phyloP scores from a whole-genome alignment of 2,329 filamentous ascomycete genomes.

The Volutella citrinella region DNA sequence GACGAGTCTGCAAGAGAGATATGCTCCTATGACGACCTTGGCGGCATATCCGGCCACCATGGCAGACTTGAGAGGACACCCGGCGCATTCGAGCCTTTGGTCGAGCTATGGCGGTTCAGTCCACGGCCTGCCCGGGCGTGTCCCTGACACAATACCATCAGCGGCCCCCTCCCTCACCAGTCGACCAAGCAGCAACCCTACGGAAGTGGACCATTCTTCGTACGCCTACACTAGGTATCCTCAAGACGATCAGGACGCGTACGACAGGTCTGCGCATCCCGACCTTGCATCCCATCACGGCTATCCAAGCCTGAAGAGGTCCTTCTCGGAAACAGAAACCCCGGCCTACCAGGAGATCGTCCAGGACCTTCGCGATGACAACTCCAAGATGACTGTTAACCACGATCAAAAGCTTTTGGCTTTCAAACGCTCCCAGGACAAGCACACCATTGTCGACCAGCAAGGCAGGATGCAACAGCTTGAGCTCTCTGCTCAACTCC shows the following conservation, averaged over 20 bases:
- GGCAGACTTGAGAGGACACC: conserved; percentile 61
- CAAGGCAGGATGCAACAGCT: conserved; percentile 59
- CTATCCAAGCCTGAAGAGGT: conserved; percentile 55
- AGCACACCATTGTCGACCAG: conserved; percentile 58
- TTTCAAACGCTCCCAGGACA: conserved; percentile 56
- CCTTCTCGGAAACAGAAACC: conserved; percentile 54
- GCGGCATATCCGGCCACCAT: conserved; percentile 59
- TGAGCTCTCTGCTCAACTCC: conserved; percentile 70
- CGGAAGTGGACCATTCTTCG: conserved; percentile 45
- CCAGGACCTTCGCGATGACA: conserved; percentile 58
- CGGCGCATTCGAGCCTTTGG: conserved; percentile 56
- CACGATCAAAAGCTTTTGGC: conserved; percentile 61
- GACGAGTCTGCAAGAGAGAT: conserved; percentile 34
- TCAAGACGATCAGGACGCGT: conserved; percentile 52
- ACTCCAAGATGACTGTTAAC: conserved; percentile 54
- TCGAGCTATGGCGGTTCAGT: conserved; percentile 54
- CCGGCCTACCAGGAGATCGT: conserved; percentile 59
- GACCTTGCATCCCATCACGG: conserved; percentile 48
- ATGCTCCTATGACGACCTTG: conserved; percentile 61
- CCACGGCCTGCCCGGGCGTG: conserved; percentile 51
- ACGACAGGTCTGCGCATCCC: conserved; percentile 50
- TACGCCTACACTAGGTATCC: conserved; percentile 54
- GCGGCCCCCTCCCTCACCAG: conserved; percentile 45
- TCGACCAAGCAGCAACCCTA: conserved; percentile 49
- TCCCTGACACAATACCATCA: conserved; percentile 46